Percentiles rank a stretch among this genome's conserved stretches.
Evolutionary conservation across 306 rosid genomes (phyloP).

Genomic region (Parietaria judaica): DNA sequence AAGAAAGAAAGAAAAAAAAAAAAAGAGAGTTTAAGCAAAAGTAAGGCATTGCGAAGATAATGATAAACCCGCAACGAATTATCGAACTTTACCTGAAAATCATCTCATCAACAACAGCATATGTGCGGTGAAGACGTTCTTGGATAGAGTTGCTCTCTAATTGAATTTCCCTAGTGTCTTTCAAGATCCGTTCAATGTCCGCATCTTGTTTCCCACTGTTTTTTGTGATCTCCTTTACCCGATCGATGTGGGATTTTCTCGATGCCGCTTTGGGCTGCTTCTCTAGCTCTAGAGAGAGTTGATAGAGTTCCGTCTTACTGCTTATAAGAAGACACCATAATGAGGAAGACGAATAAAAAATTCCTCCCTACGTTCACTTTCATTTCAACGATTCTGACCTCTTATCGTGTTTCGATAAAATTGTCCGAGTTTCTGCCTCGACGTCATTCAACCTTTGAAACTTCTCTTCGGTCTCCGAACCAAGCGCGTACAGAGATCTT

Average conservation of each 20-base stretch:
- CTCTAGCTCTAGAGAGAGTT: conserved; percentile 30
- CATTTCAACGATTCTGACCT: conserved; percentile 22
- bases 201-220: conserved; percentile 78
- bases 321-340: neutral
- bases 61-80: neutral
- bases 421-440: conserved; percentile 43
- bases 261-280: conserved; percentile 38
- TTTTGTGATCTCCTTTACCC: conserved; percentile 75
- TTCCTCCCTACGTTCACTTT: neutral
- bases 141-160: conserved; percentile 77
- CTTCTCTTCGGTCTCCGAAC: conserved; percentile 45
- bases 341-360: too few relatives aligned
- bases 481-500: conserved; percentile 45
- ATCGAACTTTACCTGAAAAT: conserved; percentile 60
- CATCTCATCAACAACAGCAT: conserved; percentile 72
- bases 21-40: too few relatives aligned
- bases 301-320: conserved; percentile 38
- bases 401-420: conserved; percentile 19
- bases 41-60: neutral
- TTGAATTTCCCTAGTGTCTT: conserved; percentile 84
- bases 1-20: too few relatives aligned
- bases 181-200: conserved; percentile 67
- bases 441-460: conserved; percentile 48
- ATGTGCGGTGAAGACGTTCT: conserved; percentile 77
- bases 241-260: conserved; percentile 64